Base-by-base conservation (phyloP, 2,329 filamentous ascomycete genomes). In the Xylariaceae sp. region DNA sequence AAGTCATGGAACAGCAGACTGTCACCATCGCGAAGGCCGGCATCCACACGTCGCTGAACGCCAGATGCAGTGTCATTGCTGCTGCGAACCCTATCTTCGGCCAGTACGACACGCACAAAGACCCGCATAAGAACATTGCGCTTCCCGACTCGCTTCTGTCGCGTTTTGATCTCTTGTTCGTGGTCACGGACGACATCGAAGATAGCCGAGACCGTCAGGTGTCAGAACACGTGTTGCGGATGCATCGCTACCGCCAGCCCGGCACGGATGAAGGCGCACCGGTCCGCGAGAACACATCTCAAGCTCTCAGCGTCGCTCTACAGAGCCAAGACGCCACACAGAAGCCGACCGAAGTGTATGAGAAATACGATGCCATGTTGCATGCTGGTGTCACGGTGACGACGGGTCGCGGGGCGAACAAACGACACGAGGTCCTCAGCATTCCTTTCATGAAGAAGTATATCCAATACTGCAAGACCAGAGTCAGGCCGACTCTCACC, bases 1-100 rank as follows among this genome's bases (percentile, higher is more conserved):
- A 99, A 88, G 94, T 99, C 62, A 99, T 99, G 94, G 94, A 99
- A 74, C 94, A 99, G 75, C 94, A 99, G 74, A 99, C 94, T 0
- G 94, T 99, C 57, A 99, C 94, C 11, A 99, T 99, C 67, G 94
- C 94, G 50, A 99, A 99, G 75, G 94, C 94, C 1, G 94, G 94
- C 61, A 99, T 99, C 56, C 94, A 99, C 73, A 99, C 94, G 0
- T 96, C 91, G 2, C 78, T 99, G 57, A 99, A 99, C 68, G 94
- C 94, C 51, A 87, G 94, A 54, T 99, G 94, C 75, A 96, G 91
- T 72, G 94, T 99, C 58, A 83, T 99, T 65, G 94, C 94, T 42
- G 94, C 94, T 12, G 94, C 94, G 57, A 99, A 99, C 70, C 94
- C 94, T 3, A 94, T 99, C 50, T 99, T 95, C 65, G 94, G 94